These are phyloP conservation scores for Dendryphion nanum DNA, from an alignment of 2,329 filamentous ascomycete species.

Conservation along the genomic window DNA sequence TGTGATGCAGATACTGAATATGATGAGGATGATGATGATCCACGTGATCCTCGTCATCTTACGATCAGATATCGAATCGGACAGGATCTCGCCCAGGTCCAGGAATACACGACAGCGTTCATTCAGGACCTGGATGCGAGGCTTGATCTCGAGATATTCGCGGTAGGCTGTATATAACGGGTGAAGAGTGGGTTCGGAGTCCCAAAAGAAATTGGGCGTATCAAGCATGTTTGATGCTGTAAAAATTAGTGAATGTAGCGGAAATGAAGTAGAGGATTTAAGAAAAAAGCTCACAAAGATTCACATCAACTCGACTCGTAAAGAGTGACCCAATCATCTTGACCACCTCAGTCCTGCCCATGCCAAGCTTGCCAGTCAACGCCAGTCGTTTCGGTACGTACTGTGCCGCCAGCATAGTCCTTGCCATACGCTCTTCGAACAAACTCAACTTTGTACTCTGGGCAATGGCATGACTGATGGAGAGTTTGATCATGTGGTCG, in stretches of 20 bases:
- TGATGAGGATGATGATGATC: slow-evolving; percentile 95
- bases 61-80: slow-evolving; percentile 85
- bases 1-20: slow-evolving; percentile 87
- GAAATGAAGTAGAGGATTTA: not conserved
- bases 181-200: slow-evolving; percentile 90
- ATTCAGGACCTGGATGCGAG: slow-evolving; percentile 93
- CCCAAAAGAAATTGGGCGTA: slow-evolving; percentile 98
- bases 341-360: slow-evolving; percentile 89
- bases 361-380: slow-evolving; percentile 83
- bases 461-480: slow-evolving; percentile 94
- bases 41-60: slow-evolving; percentile 97
- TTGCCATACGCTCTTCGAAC: slow-evolving; percentile 93
- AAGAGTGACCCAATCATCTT: slow-evolving; percentile 88
- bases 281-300: slow-evolving; percentile 78
- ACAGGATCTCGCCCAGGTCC: slow-evolving; percentile 91
- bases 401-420: slow-evolving; percentile 90
- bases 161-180: slow-evolving; percentile 92
- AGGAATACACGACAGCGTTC: slow-evolving; percentile 95
- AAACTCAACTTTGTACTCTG: slow-evolving; percentile 96
- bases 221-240: slow-evolving; percentile 92
- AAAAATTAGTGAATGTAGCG: slow-evolving; percentile 2
- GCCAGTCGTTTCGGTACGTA: slow-evolving; percentile 87
- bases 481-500: slow-evolving; percentile 98
- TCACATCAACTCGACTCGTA: slow-evolving; percentile 93
- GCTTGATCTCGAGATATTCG: slow-evolving; percentile 97